Conservation (phyloP, 345 rosid species). For the Melaleuca quinquenervia region DNA sequence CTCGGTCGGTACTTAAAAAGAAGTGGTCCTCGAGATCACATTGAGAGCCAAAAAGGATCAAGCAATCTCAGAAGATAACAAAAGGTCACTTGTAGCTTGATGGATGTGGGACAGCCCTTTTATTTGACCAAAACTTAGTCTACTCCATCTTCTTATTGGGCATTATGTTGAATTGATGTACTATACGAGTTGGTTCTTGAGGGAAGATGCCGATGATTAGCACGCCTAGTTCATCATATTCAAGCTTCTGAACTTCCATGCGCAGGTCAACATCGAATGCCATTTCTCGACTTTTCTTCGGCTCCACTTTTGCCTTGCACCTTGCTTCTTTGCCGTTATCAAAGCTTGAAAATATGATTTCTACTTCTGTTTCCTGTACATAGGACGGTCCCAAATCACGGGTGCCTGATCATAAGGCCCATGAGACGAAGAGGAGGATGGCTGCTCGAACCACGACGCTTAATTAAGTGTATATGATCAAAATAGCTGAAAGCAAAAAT, state of each 20-base stretch:
- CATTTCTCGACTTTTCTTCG: neutral
- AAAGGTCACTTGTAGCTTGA: neutral
- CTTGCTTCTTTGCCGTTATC: neutral
- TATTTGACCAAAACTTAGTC: neutral
- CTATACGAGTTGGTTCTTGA: neutral
- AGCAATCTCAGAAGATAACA: neutral
- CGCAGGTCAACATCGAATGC: neutral
- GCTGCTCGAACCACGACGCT: neutral
- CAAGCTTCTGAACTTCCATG: neutral
- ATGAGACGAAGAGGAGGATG: neutral
- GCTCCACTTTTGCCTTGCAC: neutral
- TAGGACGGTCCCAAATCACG: neutral
- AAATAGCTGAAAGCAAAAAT: neutral
- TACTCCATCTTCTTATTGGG: neutral
- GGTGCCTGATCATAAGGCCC: neutral
- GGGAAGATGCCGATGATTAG: neutral
- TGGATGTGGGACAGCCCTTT: neutral
- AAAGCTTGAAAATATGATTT: neutral
- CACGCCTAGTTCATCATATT: neutral
- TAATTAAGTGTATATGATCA: neutral
- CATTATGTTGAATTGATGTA: neutral
- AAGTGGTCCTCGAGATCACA: neutral
- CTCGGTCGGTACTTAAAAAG: neutral
- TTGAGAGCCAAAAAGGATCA: neutral
- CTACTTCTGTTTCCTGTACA: neutral